Evolutionary conservation across 257 asterid species (phyloP).

Genomic region (Oldenlandia corymbosa): DNA sequence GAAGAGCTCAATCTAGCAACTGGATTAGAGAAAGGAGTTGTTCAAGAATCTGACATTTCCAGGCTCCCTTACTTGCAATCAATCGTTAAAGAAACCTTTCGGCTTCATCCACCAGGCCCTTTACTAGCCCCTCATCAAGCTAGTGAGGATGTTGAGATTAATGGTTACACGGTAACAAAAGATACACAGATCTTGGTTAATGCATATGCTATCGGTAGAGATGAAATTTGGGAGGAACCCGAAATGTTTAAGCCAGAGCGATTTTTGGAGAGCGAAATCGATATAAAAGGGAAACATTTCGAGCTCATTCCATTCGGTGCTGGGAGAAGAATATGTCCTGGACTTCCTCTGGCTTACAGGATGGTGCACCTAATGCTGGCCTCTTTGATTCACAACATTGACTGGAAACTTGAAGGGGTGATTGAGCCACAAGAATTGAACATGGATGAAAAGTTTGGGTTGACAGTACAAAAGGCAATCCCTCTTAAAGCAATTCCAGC

Average conservation of each 20-base stretch:
- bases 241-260: no score
- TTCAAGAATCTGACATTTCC: slow-evolving; percentile 15
- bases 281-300: neutral
- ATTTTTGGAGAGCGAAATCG: slow-evolving; percentile 2
- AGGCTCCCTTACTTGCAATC: slow-evolving; percentile 19
- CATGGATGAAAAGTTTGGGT: slow-evolving; percentile 30
- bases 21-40: neutral
- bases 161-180: slow-evolving; percentile 25
- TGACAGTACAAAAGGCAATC: slow-evolving; percentile 21
- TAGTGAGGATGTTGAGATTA: slow-evolving; percentile 14
- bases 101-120: slow-evolving; percentile 34
- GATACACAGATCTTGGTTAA: slow-evolving; percentile 26
- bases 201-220: slow-evolving; percentile 24
- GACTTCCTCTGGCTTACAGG: slow-evolving; percentile 29
- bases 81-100: neutral
- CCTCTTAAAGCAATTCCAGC: slow-evolving; percentile 29
- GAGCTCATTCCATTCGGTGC: slow-evolving; percentile 38
- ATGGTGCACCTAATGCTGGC: slow-evolving; percentile 37
- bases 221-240: no score
- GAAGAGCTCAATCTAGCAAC: neutral
- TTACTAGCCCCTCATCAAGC: slow-evolving; percentile 17
- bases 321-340: slow-evolving; percentile 36
- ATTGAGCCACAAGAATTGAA: slow-evolving; percentile 13
- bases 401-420: slow-evolving; percentile 16
- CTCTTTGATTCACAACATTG: slow-evolving; percentile 21